Percentiles rank a stretch among this genome's conserved stretches.
Conservation (phyloP, 768 basidiomycete species). For the Gyrodon lividus region DNA sequence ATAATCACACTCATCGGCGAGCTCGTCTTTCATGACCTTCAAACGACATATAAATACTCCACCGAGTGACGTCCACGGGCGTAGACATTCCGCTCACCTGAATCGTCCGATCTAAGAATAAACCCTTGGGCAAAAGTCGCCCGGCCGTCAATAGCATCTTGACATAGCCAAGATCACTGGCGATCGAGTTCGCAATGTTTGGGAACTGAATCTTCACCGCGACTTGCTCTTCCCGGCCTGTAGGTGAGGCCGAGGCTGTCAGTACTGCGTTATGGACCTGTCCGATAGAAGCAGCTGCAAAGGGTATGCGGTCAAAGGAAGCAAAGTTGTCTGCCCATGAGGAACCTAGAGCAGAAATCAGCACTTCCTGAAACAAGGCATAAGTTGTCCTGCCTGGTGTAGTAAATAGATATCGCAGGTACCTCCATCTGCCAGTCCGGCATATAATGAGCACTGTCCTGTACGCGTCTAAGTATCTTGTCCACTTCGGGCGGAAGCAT, state of each 20-base stretch:
- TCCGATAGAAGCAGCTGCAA: constrained; percentile 95
- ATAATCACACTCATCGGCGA: constrained; percentile 93
- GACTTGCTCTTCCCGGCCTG: constrained; percentile 53
- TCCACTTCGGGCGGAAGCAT: constrained; percentile 86
- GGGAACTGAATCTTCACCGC: constrained; percentile 96
- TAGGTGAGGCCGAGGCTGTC: constrained; percentile 49
- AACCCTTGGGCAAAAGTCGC: constrained; percentile 76
- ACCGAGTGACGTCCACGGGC: not conserved
- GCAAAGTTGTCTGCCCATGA: constrained; percentile 72
- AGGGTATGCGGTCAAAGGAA: constrained; percentile 80
- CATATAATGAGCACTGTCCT: constrained; percentile 98
- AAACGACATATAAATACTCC: not conserved
- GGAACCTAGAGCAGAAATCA: constrained; percentile 68
- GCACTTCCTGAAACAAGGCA: constrained; percentile 52
- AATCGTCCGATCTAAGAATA: constrained; percentile 88
- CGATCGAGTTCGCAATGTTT: constrained; percentile 81
- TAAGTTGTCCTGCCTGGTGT: not conserved
- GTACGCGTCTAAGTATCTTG: constrained; percentile 83
- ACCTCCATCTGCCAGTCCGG: constrained; percentile 99
- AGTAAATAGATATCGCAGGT: constrained; percentile 6
- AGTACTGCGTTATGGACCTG: constrained; percentile 86
- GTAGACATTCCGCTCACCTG: constrained; percentile 41
- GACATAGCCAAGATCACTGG: constrained; percentile 84
- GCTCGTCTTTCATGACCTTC: constrained; percentile 86
- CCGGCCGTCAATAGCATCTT: constrained; percentile 80